Conservation (phyloP, 2,329 filamentous ascomycete genomes). For the Apiospora malaysiana region DNA sequence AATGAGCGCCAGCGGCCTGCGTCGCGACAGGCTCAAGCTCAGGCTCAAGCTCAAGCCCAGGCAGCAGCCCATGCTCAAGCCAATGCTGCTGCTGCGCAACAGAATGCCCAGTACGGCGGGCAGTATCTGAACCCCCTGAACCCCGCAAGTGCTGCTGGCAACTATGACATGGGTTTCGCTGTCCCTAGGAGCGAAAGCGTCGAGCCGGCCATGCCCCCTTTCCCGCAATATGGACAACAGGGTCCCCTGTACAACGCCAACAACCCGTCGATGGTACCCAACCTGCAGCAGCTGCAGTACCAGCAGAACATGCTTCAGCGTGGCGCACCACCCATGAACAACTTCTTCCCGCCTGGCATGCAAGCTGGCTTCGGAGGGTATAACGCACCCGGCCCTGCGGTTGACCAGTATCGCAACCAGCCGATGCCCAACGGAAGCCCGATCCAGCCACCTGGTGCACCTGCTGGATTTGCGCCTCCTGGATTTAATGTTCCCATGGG, state of each 20-base stretch:
- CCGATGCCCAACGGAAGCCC: slow-evolving; percentile 58
- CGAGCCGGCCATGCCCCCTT: slow-evolving; percentile 56
- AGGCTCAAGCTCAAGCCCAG: slow-evolving; percentile 38
- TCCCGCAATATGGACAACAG: slow-evolving; percentile 57
- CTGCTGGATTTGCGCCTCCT: slow-evolving; percentile 40
- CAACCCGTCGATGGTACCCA: slow-evolving; percentile 53
- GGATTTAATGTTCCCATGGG: slow-evolving; percentile 40
- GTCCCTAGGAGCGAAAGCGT: slow-evolving; percentile 59
- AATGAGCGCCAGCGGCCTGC: slow-evolving; percentile 61
- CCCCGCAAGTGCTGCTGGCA: slow-evolving; percentile 44
- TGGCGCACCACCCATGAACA: slow-evolving; percentile 59
- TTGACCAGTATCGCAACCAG: slow-evolving; percentile 63
- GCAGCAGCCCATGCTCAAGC: slow-evolving; percentile 31
- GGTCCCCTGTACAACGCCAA: slow-evolving; percentile 57
- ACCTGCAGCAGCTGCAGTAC: slow-evolving; percentile 62
- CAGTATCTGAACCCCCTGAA: slow-evolving; percentile 62
- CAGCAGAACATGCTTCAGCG: slow-evolving; percentile 64
- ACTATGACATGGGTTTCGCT: slow-evolving; percentile 59
- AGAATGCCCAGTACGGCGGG: slow-evolving; percentile 48
- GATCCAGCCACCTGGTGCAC: slow-evolving; percentile 50
- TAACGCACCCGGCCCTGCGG: slow-evolving; percentile 51
- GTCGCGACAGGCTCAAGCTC: slow-evolving; percentile 63
- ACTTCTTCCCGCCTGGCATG: slow-evolving; percentile 60
- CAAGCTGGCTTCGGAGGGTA: slow-evolving; percentile 58
- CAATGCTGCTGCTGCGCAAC: slow-evolving; percentile 40